Percentiles rank a stretch among this genome's conserved stretches.
phyloP scores from a whole-genome alignment of 2,329 filamentous ascomycete genomes.

The Tolypocladium album region DNA sequence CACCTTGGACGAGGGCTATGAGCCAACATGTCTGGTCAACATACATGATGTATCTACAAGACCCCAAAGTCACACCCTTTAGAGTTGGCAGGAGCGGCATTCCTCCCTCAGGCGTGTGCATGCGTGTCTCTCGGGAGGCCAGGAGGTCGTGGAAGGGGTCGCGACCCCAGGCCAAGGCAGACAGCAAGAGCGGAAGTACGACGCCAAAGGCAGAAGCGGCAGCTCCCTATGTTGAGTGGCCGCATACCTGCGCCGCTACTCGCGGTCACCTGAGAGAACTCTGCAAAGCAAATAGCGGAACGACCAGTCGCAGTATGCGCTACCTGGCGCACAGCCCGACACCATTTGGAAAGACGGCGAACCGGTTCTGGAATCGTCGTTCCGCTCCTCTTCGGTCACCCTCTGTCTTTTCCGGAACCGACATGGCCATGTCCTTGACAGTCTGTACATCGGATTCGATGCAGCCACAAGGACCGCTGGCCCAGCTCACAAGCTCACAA shows the following conservation, averaged over 20 bases:
- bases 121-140: conserved; percentile 54
- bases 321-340: conserved; percentile 44
- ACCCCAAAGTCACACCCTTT: conserved; percentile 57
- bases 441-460: conserved; percentile 55
- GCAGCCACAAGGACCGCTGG: conserved; percentile 51
- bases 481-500: conserved; percentile 42
- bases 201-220: conserved; percentile 41
- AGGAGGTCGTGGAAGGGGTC: conserved; percentile 57
- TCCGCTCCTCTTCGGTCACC: conserved; percentile 33
- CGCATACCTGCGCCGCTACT: conserved; percentile 52
- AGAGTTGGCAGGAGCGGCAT: conserved; percentile 52
- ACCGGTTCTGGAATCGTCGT: conserved; percentile 37
- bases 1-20: conserved; percentile 55
- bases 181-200: conserved; percentile 38
- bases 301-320: conserved; percentile 29
- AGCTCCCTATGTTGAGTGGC: conserved; percentile 48
- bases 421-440: conserved; percentile 52
- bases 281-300: conserved; percentile 44
- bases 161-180: conserved; percentile 24
- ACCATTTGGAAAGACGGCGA: conserved; percentile 41
- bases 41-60: conserved; percentile 53
- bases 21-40: conserved; percentile 55
- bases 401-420: conserved; percentile 45
- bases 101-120: conserved; percentile 53
- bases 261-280: conserved; percentile 51